Base-by-base conservation (phyloP, 345 rosid genomes). In the Anacardium occidentale region DNA sequence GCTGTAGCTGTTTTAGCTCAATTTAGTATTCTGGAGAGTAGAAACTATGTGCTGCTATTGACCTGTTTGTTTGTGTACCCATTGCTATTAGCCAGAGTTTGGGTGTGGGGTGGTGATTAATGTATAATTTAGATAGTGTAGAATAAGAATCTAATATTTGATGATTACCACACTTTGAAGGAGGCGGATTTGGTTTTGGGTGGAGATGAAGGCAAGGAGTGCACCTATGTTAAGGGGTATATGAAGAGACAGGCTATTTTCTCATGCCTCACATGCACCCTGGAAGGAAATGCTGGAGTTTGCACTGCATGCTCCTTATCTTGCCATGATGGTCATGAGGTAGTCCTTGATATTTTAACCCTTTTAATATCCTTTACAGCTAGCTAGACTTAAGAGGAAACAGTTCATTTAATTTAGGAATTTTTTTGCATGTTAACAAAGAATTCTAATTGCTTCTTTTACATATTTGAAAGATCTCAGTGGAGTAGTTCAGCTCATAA, bases 271-370 rank as follows among this genome's bases (percentile, higher is more conserved):
- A 88, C 98, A 17, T 95, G 99, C 79, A 82, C 87, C 25, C 92
- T 97, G 8, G 91, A 91, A 25, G 98, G 96, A 14, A 88, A 85
- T 79, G 94, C 97, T 78, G 99, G 97, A 67, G 80, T 95, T 72
- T 95, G 98, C 85, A 92, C 97, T 32, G 99, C 96, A 73, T 95
- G 97, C 81, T 91, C 93, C 79, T 83, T 95, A 74, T 83, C 98
- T 66, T 93, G 99, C 77, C 97, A 95, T 45, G 97, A 95, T 81
- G 97, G 98, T 20, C 98, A 95, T 66, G 97, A 95, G 98, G 98
- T 95, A 82, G 57, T 25, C 2, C 32, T 69, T 20, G 7, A 37
- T 37, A 6, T 5, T 37, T 37, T 7, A 37, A 40, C 45, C n/a
- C 56, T 40, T 66, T 24, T 51, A 20, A 21, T 47, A 22, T 70